Percentiles rank a stretch among this genome's conserved stretches.
These are phyloP conservation scores for Craspedostauros australis DNA, from an alignment of 108 stramenopile genomes.

Conservation along the genomic window DNA sequence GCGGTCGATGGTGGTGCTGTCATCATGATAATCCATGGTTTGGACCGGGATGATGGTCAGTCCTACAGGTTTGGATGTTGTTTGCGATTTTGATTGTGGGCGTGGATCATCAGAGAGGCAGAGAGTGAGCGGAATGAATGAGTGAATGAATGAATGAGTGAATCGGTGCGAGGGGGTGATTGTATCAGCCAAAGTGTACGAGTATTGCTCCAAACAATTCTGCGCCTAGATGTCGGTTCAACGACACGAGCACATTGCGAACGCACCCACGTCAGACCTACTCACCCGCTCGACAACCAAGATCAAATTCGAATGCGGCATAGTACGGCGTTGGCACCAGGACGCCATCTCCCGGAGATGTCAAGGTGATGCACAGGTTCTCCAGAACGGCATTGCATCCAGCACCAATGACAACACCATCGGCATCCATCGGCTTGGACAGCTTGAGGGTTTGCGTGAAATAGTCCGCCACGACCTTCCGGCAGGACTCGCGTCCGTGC, in stretches of 20 bases:
- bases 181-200: neutral
- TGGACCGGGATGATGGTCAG: constrained; percentile 57
- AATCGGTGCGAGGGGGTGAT: too few species aligned
- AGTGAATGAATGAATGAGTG: neutral
- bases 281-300: constrained; percentile 61
- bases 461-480: constrained; percentile 53
- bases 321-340: constrained; percentile 90
- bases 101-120: neutral
- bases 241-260: neutral
- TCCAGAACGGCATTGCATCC: constrained; percentile 88
- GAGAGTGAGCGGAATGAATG: neutral
- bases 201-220: neutral
- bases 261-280: neutral
- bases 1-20: constrained; percentile 4
- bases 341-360: constrained; percentile 80
- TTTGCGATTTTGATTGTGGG: neutral
- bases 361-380: constrained; percentile 72
- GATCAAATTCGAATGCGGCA: constrained; percentile 90
- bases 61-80: too few species aligned
- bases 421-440: constrained; percentile 37
- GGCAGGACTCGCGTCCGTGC: constrained; percentile 48
- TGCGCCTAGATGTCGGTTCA: too few species aligned
- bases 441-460: constrained; percentile 42
- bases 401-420: constrained; percentile 65
- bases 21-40: constrained; percentile 40